Percentiles rank a stretch among this genome's conserved stretches.
Conservation (phyloP, 1,284 basidiomycete species). For the Cutaneotrichosporon sp. region DNA sequence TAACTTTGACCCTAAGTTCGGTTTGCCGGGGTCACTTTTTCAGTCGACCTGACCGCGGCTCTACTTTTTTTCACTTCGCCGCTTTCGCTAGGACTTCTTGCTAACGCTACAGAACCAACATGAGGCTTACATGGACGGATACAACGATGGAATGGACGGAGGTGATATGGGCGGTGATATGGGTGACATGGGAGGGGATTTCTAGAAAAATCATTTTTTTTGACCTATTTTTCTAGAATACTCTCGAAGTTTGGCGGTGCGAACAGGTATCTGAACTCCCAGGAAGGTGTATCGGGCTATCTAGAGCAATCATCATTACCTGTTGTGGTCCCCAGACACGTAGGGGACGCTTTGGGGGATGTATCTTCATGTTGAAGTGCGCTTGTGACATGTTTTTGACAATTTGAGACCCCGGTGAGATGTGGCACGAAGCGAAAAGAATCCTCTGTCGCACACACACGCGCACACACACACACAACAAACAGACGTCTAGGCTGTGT, state of each 20-base stretch:
- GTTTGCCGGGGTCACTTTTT: not conserved
- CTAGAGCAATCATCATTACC: too few species aligned
- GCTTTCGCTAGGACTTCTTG: not conserved
- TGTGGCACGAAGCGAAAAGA: too few species aligned
- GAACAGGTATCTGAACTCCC: too few species aligned
- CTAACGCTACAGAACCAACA: constrained; percentile 9
- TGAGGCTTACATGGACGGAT: constrained; percentile 37
- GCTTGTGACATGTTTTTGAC: too few species aligned
- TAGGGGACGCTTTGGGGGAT: too few species aligned
- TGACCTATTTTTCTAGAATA: not conserved
- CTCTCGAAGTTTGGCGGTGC: not conserved
- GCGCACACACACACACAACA: too few species aligned
- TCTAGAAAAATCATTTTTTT: constrained; percentile 9
- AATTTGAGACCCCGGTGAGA: too few species aligned
- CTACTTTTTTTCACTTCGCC: not conserved
- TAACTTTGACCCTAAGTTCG: not conserved
- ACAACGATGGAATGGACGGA: constrained; percentile 27
- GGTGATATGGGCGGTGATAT: constrained; percentile 19
- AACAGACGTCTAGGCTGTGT: too few species aligned
- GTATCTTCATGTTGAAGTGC: too few species aligned
- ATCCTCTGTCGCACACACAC: too few species aligned
- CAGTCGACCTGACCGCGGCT: not conserved
- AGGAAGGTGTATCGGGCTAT: too few species aligned
- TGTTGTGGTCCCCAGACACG: too few species aligned
- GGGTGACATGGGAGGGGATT: constrained; percentile 28